Evolutionary conservation across 129 eudicot genomes (phyloP).

Genomic region (Chrysanthemum seticuspe): DNA sequence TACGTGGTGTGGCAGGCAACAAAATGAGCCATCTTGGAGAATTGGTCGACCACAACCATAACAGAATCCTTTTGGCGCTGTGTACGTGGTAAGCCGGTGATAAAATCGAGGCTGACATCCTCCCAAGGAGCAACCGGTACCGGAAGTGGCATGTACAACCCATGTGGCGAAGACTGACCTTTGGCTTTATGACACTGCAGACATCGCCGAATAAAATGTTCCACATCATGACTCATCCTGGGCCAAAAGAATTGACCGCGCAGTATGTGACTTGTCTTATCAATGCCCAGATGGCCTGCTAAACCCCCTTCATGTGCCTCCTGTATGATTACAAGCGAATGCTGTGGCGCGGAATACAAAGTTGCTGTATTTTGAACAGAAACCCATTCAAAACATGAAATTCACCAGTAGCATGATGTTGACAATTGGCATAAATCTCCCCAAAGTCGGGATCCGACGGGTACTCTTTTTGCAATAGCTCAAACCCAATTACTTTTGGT

Average conservation of each 20-base stretch:
- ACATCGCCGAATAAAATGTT: not conserved
- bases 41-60: not conserved
- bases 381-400: not conserved
- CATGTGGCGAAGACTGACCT: not conserved
- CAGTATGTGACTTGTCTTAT: too few species aligned
- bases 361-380: not conserved
- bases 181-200: not conserved
- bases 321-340: not conserved
- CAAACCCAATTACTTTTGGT: too few species aligned
- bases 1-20: not conserved
- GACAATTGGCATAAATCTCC: not conserved
- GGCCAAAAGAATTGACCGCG: not conserved
- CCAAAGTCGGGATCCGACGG: too few species aligned
- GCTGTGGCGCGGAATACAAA: not conserved
- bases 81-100: not conserved
- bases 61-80: not conserved
- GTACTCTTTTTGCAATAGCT: too few species aligned
- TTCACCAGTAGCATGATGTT: not conserved
- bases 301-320: not conserved
- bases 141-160: not conserved
- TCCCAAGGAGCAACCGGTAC: not conserved
- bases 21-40: not conserved
- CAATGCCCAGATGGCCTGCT: too few species aligned
- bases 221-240: not conserved
- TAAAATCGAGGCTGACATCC: too few species aligned